These are phyloP conservation scores for Candida coquimbonensis DNA, from an alignment of 805 yeast species.

Conservation along the genomic window DNA sequence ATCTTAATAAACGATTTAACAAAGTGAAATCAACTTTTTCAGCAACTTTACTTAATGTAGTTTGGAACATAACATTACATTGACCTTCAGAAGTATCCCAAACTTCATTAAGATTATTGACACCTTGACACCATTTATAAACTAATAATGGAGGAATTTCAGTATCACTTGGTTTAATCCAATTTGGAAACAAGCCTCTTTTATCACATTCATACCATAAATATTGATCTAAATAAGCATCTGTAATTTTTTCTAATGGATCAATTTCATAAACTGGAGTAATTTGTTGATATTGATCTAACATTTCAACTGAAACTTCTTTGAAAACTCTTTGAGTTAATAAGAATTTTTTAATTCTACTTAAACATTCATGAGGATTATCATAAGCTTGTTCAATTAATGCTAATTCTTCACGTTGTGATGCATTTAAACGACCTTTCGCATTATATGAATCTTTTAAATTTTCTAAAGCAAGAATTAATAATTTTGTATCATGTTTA, in stretches of 20 bases:
- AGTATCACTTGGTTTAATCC: conserved; percentile 93
- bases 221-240: conserved; percentile 92
- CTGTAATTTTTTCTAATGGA: conserved; percentile 91
- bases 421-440: conserved; percentile 70
- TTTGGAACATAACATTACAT: conserved; percentile 77
- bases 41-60: conserved; percentile 59
- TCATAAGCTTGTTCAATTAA: conserved; percentile 95
- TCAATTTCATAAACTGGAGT: conserved; percentile 85
- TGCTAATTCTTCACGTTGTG: conserved; percentile 89
- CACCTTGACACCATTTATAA: conserved; percentile 91
- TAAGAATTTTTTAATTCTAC: conserved; percentile 73
- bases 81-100: conserved; percentile 79
- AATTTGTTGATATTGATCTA: conserved; percentile 80
- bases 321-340: conserved; percentile 89
- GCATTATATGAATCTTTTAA: conserved; percentile 75
- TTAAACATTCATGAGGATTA: conserved; percentile 88
- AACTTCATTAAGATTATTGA: conserved; percentile 67
- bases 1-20: conserved; percentile 69
- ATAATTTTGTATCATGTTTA: conserved; percentile 86
- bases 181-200: conserved; percentile 81
- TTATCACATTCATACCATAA: conserved; percentile 94
- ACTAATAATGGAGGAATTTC: conserved; percentile 90
- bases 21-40: conserved; percentile 88
- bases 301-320: conserved; percentile 81
- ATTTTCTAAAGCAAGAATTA: conserved; percentile 84